Evolutionary conservation across 176 grass and related monocot genomes (phyloP), one percentile per base, ranked within the genome.

Genomic region (Triticum monococcum): DNA sequence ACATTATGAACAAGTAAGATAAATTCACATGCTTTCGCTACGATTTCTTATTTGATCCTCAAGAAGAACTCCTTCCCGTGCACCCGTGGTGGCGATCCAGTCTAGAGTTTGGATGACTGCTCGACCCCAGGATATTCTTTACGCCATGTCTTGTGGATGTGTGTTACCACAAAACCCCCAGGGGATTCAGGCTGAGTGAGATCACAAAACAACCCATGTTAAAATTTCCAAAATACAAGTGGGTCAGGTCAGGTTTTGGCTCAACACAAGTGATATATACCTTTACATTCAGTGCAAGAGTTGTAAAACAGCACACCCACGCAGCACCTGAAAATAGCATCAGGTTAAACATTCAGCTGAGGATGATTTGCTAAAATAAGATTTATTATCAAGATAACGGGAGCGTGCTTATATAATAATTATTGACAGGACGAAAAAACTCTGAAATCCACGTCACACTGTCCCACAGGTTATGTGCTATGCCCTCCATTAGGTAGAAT

Each of bases 81-180:
- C 14, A 10, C 26, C 0, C 9, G 9, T 26, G 40, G 6, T 45
- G 5, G 18, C 13, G 31, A 59, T 36, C 33, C 33, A 16, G n/a
- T 41, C 59, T 87, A 90, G 50, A 91, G 60, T 77, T 84, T 91
- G 64, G 68, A 91, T 0, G 81, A 61, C 22, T 75, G 85, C 68
- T 87, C 89, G 80, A 72, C 56, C 64, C 22, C 87, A 12, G 64
- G 72, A 84, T 86, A 84, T 75, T 85, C 93, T 66, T 87, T 88
- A 18, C 87, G 89, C 93, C 93, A 98, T 76, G 96, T 98, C 80
- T 98, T 94, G 74, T 93, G 93, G 78, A 93, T 82, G 74, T 94
- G 91, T 33, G 89, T 70, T 38, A 91, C 61, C 46, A 86, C 69
- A 43, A 94, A 93, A 31, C 73, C 89, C 79, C 25, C 79, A 0